Evolutionary conservation across 768 basidiomycete genomes (phyloP).

Genomic region (Leucocoprinus leucothites): DNA sequence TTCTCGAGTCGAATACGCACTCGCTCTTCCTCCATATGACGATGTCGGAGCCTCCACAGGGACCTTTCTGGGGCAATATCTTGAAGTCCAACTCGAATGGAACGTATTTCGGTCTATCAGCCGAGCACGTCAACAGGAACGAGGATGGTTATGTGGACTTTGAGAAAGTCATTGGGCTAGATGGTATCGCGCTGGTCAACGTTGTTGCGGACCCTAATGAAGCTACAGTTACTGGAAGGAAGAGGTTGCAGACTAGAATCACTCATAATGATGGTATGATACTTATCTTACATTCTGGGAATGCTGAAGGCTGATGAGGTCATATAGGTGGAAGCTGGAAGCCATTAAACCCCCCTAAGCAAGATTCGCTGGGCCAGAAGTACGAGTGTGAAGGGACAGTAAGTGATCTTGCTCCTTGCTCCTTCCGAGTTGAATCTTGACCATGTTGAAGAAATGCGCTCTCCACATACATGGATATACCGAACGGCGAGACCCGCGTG

Average conservation of each 20-base stretch:
- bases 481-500: slow-evolving; percentile 83
- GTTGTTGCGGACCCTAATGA: slow-evolving; percentile 80
- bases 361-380: slow-evolving; percentile 69
- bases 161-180: slow-evolving; percentile 94
- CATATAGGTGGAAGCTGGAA: slow-evolving; percentile 82
- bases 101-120: slow-evolving; percentile 88
- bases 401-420: slow-evolving; percentile 14
- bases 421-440: neutral
- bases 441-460: slow-evolving; percentile 60
- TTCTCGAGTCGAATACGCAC: slow-evolving; percentile 91
- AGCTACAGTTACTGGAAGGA: slow-evolving; percentile 65
- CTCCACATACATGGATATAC: slow-evolving; percentile 96
- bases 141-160: slow-evolving; percentile 88
- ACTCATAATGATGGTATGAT: slow-evolving; percentile 92
- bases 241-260: slow-evolving; percentile 80
- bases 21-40: slow-evolving; percentile 96
- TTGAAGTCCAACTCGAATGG: slow-evolving; percentile 98
- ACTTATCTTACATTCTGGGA: neutral
- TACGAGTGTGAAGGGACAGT: slow-evolving; percentile 77
- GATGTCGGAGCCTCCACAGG: slow-evolving; percentile 64
- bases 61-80: slow-evolving; percentile 85
- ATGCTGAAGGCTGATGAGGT: neutral
- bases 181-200: slow-evolving; percentile 94
- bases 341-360: slow-evolving; percentile 65
- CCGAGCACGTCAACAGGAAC: slow-evolving; percentile 91